Evolutionary conservation across 2,329 filamentous ascomycete species (phyloP).

Genomic region (Pseudogymnoascus verrucosus): DNA sequence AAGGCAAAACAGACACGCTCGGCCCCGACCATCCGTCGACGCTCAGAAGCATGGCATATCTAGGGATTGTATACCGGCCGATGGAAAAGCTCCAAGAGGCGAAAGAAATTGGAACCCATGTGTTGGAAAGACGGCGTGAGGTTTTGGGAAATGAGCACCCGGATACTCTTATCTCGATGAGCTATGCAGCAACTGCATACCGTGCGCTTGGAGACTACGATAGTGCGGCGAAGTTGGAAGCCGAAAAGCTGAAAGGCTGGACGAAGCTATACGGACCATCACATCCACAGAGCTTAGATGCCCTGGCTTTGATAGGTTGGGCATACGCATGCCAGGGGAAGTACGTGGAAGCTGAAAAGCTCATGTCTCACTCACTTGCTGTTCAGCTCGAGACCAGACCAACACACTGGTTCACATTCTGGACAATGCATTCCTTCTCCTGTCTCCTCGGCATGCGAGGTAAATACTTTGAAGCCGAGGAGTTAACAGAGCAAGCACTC

Average conservation of each 20-base stretch:
- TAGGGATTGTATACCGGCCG: background rate
- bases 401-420: background rate
- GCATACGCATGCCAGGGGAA: background rate
- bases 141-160: conserved; percentile 14
- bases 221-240: background rate
- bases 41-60: background rate
- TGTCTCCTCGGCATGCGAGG: background rate
- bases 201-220: background rate
- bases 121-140: background rate
- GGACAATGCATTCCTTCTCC: background rate
- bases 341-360: background rate
- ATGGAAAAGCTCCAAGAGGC: conserved; percentile 3
- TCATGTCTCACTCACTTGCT: background rate
- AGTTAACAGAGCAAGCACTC: background rate
- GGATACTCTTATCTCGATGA: conserved; percentile 13
- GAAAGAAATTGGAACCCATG: background rate
- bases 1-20: background rate
- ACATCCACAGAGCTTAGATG: background rate
- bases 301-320: background rate
- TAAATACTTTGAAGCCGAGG: background rate
- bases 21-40: conserved; percentile 3
- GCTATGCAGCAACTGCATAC: background rate
- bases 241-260: background rate
- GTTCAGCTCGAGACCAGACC: background rate
- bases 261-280: background rate